Evolutionary conservation across 208 protist species (phyloP), one percentile per base, ranked within the genome.

Genomic region (Leishmania martiniquensis): DNA sequence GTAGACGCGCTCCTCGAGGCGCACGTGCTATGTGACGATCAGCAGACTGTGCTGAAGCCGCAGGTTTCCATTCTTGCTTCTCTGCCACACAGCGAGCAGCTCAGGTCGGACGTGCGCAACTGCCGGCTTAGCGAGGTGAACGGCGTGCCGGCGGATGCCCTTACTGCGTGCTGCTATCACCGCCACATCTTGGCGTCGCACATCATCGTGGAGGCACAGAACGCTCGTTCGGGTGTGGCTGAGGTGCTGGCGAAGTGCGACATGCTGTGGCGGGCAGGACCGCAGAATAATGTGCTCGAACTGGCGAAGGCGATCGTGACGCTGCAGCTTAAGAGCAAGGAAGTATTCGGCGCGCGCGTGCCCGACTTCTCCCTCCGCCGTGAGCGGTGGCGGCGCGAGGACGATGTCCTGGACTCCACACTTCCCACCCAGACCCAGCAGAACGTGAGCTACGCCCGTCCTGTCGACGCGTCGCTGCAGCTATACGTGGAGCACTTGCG

Each of bases 121-220:
- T 91, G 82, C 75, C 84, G 86, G 29, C 72, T 93, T 39, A 82
- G 68, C 10, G 85, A 89, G 77, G 80, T 83, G 51, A 81, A 32
- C 47, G 84, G 81, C 29, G 85, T 95, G 25, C 87, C 94, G 2
- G 85, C 86, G 39, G 91, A 95, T 76, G 90, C 92, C 1, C 84
- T 95, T 49, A 90, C 94, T 55, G 90, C 85, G 20, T 96, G 94
- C 77, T 83, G 86, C 79, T 96, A 95, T 67, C 91, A 89, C 39
- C 88, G 91, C 59, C 94, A 97, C 72, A 78, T 96, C 13, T 75
- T 93, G 45, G 76, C 81, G 2, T 77, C 92, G 13, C 92, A 95
- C 82, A 85, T 95, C 37, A 91, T 95, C 60, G 81, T 94, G 32
- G 92, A 96, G 80, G 91, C 94, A 32, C 91, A 96, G 79, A 89